These are phyloP conservation scores for Ophiostoma sp. DNA, from an alignment of 2,329 filamentous ascomycete species.

Conservation along the genomic window DNA sequence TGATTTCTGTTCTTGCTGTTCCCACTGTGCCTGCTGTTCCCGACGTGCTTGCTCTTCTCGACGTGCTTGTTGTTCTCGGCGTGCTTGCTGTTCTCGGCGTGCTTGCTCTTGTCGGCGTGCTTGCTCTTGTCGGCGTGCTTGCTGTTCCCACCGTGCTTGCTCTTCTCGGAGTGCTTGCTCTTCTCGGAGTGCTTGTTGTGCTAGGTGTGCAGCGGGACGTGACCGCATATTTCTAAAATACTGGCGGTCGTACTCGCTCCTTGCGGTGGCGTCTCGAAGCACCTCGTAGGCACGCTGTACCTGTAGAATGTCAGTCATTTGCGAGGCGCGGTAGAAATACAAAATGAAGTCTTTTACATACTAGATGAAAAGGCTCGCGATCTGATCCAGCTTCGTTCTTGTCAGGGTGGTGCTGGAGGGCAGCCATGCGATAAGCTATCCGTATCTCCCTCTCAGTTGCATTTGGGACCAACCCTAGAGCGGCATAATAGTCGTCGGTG, in stretches of 20 bases:
- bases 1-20: no score
- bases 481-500: background rate
- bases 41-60: no score
- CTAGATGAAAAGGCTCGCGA: background rate
- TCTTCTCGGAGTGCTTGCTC: no score
- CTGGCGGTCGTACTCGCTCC: background rate
- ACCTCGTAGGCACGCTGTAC: background rate
- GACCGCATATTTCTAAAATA: background rate
- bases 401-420: background rate
- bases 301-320: background rate
- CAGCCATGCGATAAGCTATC: background rate
- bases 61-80: no score
- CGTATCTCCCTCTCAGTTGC: background rate
- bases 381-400: background rate
- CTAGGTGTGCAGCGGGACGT: no score
- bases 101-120: no score
- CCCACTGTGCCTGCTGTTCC: no score
- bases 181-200: no score
- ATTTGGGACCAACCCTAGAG: background rate
- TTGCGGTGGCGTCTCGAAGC: background rate
- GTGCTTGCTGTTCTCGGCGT: no score
- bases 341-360: background rate
- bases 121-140: no score
- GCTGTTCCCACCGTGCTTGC: no score
- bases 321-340: background rate